These are phyloP conservation scores for Ganoderma sp. DNA, from an alignment of 1,284 basidiomycete species.

Conservation along the genomic window DNA sequence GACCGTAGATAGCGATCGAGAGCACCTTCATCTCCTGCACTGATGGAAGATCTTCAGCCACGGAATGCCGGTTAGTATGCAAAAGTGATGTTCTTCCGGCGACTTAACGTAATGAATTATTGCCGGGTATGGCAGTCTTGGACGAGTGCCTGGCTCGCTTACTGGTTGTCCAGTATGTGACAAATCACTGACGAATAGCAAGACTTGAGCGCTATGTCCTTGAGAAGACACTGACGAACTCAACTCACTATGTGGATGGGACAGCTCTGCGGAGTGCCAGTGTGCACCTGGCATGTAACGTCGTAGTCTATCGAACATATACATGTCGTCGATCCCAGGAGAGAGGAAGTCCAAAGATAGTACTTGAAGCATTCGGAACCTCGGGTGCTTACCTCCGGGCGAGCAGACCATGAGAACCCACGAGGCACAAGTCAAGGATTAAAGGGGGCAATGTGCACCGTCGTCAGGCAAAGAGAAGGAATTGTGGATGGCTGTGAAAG, in stretches of 20 bases:
- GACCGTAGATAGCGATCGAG: neutral
- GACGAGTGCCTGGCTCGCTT: neutral
- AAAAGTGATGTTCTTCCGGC: neutral
- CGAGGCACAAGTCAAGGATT: neutral
- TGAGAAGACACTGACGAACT: too few relatives aligned
- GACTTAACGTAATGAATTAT: neutral
- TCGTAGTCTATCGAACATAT: neutral
- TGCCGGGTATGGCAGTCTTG: neutral
- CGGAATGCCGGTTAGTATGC: neutral
- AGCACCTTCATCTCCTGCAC: too few relatives aligned
- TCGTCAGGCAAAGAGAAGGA: neutral
- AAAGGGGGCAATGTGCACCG: neutral
- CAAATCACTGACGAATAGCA: conserved; percentile 3
- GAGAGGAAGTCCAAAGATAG: neutral
- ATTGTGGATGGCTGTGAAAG: conserved; percentile 4
- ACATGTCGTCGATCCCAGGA: too few relatives aligned
- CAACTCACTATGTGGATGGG: neutral
- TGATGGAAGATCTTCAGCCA: neutral
- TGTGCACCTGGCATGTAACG: neutral
- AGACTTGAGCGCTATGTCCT: neutral
- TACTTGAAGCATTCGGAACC: neutral
- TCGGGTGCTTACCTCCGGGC: neutral
- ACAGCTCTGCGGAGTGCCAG: neutral
- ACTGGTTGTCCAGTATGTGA: neutral
- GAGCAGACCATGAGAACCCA: neutral